Percentiles rank a stretch among this genome's conserved stretches.
These are phyloP conservation scores for Coemansia reversa DNA, from an alignment of 192 early-diverging fungal genomes.

Conservation along the genomic window DNA sequence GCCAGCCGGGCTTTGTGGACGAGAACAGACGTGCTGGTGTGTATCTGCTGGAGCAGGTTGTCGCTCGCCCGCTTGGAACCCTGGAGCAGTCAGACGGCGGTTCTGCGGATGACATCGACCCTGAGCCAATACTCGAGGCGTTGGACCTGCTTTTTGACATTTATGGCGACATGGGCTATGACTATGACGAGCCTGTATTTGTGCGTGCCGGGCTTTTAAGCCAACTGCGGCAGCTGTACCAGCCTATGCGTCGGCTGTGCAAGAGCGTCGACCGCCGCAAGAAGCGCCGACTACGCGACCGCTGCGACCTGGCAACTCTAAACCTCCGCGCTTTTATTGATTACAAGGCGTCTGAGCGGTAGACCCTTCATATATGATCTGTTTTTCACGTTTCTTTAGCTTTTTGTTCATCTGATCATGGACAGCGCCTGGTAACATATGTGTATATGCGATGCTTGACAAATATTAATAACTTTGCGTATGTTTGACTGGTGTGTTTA, in stretches of 20 bases:
- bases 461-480: no score
- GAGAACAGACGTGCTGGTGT: slow-evolving; percentile 58
- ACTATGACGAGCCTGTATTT: slow-evolving; percentile 85
- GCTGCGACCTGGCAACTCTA: slow-evolving; percentile 73
- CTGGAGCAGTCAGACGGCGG: neutral
- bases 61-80: slow-evolving; percentile 22
- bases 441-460: no score
- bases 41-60: slow-evolving; percentile 58
- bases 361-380: slow-evolving; percentile 6
- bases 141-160: slow-evolving; percentile 87
- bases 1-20: slow-evolving; percentile 59
- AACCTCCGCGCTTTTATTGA: slow-evolving; percentile 85
- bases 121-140: slow-evolving; percentile 63
- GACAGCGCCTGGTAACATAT: no score
- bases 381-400: neutral
- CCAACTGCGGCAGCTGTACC: slow-evolving; percentile 57
- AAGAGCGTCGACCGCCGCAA: slow-evolving; percentile 72
- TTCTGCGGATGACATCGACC: neutral
- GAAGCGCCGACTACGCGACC: slow-evolving; percentile 65
- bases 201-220: slow-evolving; percentile 64
- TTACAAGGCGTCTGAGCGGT: slow-evolving; percentile 81
- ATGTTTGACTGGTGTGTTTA: no score
- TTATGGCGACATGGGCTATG: slow-evolving; percentile 77
- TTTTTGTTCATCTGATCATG: no score
- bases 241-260: slow-evolving; percentile 56